A percentile compares a stretch with the other conserved stretches of the same genome.
Conservation (phyloP, 2,329 filamentous ascomycete genomes). For the Paecilomyces variotii region DNA sequence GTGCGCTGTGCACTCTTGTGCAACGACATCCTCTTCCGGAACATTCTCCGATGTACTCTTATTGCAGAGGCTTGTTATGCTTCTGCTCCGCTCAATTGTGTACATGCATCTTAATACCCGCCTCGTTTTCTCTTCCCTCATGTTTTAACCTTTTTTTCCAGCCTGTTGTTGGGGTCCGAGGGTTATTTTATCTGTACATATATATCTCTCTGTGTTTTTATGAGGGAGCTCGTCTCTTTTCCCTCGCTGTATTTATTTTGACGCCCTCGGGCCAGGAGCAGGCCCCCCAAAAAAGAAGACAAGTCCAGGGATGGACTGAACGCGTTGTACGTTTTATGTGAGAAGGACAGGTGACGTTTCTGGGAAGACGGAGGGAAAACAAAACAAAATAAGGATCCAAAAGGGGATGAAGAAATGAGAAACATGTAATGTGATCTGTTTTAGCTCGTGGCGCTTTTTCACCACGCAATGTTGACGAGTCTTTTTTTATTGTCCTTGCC, state of each 20-base stretch:
- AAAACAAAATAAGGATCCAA: not conserved
- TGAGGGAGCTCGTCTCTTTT: not conserved
- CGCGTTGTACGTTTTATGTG: not conserved
- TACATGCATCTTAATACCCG: conserved; percentile 1
- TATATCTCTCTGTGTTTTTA: not conserved
- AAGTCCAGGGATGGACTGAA: not conserved
- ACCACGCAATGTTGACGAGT: not conserved
- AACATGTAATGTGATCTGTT: not conserved
- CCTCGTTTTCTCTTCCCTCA: not conserved
- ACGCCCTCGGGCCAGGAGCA: not conserved
- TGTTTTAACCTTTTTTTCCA: conserved; percentile 1
- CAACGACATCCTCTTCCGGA: not conserved
- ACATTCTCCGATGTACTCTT: not conserved
- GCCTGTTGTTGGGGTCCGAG: conserved; percentile 1
- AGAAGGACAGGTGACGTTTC: not conserved
- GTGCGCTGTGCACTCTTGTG: not conserved
- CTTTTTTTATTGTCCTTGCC: not conserved
- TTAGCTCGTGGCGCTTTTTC: not conserved
- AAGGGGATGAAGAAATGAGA: not conserved
- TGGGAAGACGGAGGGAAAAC: not conserved
- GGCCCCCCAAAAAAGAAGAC: not conserved
- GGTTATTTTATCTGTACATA: not conserved
- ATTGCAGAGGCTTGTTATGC: not conserved
- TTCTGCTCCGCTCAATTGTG: not conserved
- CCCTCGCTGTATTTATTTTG: conserved; percentile 1